Conservation (phyloP, 2,329 filamentous ascomycete genomes). For the Coleophoma eucalyptorum region DNA sequence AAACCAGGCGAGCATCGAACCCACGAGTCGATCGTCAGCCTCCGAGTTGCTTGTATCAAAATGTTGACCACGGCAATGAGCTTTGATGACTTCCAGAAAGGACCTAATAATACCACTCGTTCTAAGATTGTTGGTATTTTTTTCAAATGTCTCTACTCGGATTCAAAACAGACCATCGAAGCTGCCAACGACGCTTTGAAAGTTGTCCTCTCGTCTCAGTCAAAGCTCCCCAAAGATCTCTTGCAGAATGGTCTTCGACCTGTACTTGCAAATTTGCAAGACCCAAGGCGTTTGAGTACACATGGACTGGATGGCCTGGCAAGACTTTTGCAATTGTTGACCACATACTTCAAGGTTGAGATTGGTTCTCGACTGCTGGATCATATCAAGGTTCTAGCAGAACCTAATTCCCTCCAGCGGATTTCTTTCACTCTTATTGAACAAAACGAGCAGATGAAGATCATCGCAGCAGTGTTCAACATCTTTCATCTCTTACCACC, state of each 20-base stretch:
- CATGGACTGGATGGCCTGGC: slow-evolving; percentile 89
- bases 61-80: slow-evolving; percentile 90
- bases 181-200: slow-evolving; percentile 89
- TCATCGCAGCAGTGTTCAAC: slow-evolving; percentile 91
- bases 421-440: slow-evolving; percentile 95
- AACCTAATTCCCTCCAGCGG: slow-evolving; percentile 75
- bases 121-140: slow-evolving; percentile 86
- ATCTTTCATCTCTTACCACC: slow-evolving; percentile 95
- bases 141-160: slow-evolving; percentile 95
- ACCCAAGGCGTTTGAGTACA: slow-evolving; percentile 84
- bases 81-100: slow-evolving; percentile 85
- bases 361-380: slow-evolving; percentile 92
- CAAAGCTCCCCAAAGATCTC: slow-evolving; percentile 91
- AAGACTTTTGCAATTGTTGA: slow-evolving; percentile 82
- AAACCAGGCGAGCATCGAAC: slow-evolving; percentile 93
- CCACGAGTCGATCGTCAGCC: slow-evolving; percentile 87
- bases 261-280: slow-evolving; percentile 94
- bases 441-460: slow-evolving; percentile 88
- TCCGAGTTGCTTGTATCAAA: slow-evolving; percentile 90
- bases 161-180: slow-evolving; percentile 87
- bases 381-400: slow-evolving; percentile 87
- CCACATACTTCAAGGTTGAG: slow-evolving; percentile 98
- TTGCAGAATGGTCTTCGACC: slow-evolving; percentile 91
- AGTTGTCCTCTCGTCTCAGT: slow-evolving; percentile 81
- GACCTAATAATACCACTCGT: slow-evolving; percentile 61